Evolutionary conservation across 2,329 filamentous ascomycete genomes (phyloP).

Genomic region (Tolypocladium cylindrosporum): DNA sequence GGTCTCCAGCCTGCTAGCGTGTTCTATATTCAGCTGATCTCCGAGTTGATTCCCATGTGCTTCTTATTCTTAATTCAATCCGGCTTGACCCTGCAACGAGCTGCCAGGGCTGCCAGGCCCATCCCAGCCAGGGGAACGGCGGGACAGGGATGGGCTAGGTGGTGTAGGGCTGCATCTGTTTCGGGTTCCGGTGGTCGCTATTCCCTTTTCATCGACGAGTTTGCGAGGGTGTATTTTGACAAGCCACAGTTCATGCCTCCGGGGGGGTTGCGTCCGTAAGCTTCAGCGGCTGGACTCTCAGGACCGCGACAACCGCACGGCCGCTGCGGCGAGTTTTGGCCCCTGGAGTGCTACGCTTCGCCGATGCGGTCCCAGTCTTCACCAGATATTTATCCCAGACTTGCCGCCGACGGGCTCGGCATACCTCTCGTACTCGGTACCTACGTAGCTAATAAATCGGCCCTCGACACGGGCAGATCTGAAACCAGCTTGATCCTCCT

Average conservation of each 20-base stretch:
- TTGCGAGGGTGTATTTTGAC: no score
- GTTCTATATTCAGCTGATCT: neutral
- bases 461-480: neutral
- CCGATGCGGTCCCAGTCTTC: neutral
- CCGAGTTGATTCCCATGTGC: neutral
- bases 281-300: no score
- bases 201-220: neutral
- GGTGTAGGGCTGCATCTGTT: neutral
- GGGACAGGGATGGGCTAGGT: neutral
- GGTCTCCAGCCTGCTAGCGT: neutral
- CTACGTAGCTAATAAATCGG: neutral
- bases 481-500: neutral
- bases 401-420: no score
- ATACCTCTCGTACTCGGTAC: neutral
- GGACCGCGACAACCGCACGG: neutral
- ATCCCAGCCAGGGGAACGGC: neutral
- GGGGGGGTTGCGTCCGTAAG: no score
- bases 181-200: neutral
- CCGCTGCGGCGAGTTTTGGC: neutral
- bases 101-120: neutral
- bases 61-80: neutral
- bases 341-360: neutral
- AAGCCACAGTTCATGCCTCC: no score
- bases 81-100: neutral
- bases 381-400: no score